phyloP scores from a whole-genome alignment of 495 filamentous ascomycete species.

The Chaetomium cochliodes region DNA sequence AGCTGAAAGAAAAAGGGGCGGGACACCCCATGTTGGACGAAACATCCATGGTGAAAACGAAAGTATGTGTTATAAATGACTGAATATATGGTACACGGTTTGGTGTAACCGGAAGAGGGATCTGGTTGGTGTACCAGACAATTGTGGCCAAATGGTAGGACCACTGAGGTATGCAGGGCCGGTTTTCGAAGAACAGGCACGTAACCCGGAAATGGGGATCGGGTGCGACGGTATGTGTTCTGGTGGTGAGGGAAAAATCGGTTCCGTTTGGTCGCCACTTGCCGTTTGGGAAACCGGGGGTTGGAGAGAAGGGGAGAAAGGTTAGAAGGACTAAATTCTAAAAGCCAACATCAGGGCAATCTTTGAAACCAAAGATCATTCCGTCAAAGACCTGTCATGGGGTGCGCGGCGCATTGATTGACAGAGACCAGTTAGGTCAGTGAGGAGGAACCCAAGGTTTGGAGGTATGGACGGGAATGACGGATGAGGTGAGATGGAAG shows the following conservation, averaged over 20 bases:
- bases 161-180: not conserved
- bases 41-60: conserved; percentile 28
- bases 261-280: conserved; percentile 9
- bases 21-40: conserved; percentile 37
- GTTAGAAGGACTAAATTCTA: not conserved
- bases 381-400: not conserved
- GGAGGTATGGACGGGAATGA: not conserved
- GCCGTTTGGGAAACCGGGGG: not conserved
- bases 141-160: not conserved
- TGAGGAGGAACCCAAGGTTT: not conserved
- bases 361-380: not conserved
- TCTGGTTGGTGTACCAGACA: not conserved
- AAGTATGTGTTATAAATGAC: not conserved
- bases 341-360: not conserved
- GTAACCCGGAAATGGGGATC: not conserved
- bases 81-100: not conserved
- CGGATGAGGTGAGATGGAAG: not conserved
- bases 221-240: not conserved
- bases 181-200: not conserved
- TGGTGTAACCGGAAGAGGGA: not conserved
- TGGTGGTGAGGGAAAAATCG: conserved; percentile 9
- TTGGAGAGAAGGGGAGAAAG: not conserved
- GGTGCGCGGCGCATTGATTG: too few species aligned
- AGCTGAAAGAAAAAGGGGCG: conserved; percentile 37
- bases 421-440: not conserved